A percentile compares a stretch with the other conserved stretches of the same genome.
Evolutionary conservation across 805 yeast species (phyloP).

Genomic region (Yueomyces sinensis): DNA sequence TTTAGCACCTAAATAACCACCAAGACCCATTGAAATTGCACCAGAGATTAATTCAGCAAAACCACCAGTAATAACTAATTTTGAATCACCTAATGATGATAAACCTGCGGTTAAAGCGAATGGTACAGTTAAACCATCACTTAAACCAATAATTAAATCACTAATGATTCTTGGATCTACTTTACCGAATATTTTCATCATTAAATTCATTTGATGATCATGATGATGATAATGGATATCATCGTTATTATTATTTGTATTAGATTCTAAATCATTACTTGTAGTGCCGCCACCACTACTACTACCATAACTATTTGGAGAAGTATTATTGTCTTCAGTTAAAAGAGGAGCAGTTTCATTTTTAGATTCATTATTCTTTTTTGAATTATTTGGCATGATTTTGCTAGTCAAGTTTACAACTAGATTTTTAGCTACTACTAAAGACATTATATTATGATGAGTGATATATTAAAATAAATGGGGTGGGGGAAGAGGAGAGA

Average conservation of each 20-base stretch:
- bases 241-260: background rate
- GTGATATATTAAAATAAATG: too few relatives aligned
- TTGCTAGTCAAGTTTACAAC: background rate
- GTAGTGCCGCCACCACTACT: constrained; percentile 8
- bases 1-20: constrained; percentile 89
- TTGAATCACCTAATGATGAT: constrained; percentile 76
- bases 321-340: constrained; percentile 5
- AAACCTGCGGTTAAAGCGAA: constrained; percentile 94
- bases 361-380: constrained; percentile 1
- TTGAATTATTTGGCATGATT: too few relatives aligned
- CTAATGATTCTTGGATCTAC: constrained; percentile 87
- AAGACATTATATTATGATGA: too few relatives aligned
- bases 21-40: constrained; percentile 93
- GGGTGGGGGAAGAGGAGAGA: too few relatives aligned
- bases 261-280: constrained; percentile 6
- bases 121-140: constrained; percentile 93
- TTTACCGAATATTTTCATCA: constrained; percentile 30
- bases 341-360: constrained; percentile 8
- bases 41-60: constrained; percentile 94
- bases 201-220: background rate
- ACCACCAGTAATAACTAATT: constrained; percentile 90
- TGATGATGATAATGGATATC: constrained; percentile 1
- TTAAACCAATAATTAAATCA: constrained; percentile 81
- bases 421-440: background rate
- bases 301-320: constrained; percentile 1